Evolutionary conservation across 768 basidiomycete genomes (phyloP).

Genomic region (Dioszegia hungarica): DNA sequence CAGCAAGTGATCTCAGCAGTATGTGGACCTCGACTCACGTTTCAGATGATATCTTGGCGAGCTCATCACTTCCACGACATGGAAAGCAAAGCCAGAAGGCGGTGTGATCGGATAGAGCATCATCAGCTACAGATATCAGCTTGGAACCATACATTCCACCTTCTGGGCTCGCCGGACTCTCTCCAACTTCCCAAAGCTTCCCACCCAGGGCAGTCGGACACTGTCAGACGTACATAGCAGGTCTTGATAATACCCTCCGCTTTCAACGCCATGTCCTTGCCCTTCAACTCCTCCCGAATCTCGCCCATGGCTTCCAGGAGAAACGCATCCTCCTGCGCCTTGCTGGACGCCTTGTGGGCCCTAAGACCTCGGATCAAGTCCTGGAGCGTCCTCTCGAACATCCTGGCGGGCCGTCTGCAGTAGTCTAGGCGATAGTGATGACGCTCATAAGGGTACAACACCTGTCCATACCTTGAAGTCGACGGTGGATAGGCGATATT

Average conservation of each 20-base stretch:
- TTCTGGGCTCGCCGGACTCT: too few species aligned
- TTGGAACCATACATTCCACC: not conserved
- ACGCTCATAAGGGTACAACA: too few species aligned
- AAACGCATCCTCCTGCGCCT: slow-evolving; percentile 63
- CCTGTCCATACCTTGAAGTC: too few species aligned
- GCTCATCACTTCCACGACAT: slow-evolving; percentile 97
- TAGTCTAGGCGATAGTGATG: too few species aligned
- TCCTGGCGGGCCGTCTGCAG: too few species aligned
- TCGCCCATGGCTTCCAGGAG: slow-evolving; percentile 64
- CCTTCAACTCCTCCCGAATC: slow-evolving; percentile 82
- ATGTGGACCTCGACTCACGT: slow-evolving; percentile 35
- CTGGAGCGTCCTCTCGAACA: slow-evolving; percentile 96
- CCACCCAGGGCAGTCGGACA: slow-evolving; percentile 7
- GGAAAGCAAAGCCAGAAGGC: slow-evolving; percentile 89
- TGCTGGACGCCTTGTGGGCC: slow-evolving; percentile 89
- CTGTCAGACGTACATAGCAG: slow-evolving; percentile 70
- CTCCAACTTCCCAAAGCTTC: too few species aligned
- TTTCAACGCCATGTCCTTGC: slow-evolving; percentile 94
- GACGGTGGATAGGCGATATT: too few species aligned
- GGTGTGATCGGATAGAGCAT: slow-evolving; percentile 86
- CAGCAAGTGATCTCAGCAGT: not conserved
- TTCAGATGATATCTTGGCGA: slow-evolving; percentile 86
- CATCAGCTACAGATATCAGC: slow-evolving; percentile 63
- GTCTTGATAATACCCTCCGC: slow-evolving; percentile 91
- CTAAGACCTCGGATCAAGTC: slow-evolving; percentile 92